A percentile compares a stretch with the other conserved stretches of the same genome.
phyloP scores from a whole-genome alignment of 1,139 yeast species.

The Geotrichum fermentans region DNA sequence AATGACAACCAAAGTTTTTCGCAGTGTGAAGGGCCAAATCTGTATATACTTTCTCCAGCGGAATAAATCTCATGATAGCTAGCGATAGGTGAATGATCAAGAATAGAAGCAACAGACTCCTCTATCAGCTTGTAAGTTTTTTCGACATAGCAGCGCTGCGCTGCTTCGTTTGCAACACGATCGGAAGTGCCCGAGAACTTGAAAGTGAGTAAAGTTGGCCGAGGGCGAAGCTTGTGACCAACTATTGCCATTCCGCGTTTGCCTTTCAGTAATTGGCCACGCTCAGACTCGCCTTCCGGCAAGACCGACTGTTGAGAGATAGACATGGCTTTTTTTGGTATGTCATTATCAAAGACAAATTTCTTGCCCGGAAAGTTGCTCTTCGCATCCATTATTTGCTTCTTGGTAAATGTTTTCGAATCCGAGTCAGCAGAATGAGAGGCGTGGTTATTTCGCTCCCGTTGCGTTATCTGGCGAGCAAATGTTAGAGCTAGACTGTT shows the following conservation, averaged over 20 bases:
- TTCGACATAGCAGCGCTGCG: no score
- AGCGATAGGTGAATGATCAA: background rate
- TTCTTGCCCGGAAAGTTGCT: background rate
- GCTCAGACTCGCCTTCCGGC: background rate
- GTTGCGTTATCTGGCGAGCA: no score
- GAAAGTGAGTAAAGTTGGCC: no score
- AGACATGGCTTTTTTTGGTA: constrained; percentile 2
- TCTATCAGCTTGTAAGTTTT: no score
- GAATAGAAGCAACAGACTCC: background rate
- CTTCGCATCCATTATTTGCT: no score
- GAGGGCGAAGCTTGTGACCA: no score
- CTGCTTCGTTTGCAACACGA: no score
- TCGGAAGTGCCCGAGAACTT: background rate
- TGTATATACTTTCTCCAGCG: background rate
- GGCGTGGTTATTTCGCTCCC: no score
- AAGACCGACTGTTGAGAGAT: background rate
- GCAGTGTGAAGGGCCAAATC: background rate
- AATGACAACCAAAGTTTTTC: background rate
- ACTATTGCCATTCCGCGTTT: background rate
- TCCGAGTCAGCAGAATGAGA: no score
- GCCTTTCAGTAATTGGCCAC: background rate
- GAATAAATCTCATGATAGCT: background rate
- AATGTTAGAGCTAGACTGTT: no score
- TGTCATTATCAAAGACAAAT: background rate
- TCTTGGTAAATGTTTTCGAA: no score